phyloP scores from a whole-genome alignment of 2,329 filamentous ascomycete species.

The Calonectria crousiana region DNA sequence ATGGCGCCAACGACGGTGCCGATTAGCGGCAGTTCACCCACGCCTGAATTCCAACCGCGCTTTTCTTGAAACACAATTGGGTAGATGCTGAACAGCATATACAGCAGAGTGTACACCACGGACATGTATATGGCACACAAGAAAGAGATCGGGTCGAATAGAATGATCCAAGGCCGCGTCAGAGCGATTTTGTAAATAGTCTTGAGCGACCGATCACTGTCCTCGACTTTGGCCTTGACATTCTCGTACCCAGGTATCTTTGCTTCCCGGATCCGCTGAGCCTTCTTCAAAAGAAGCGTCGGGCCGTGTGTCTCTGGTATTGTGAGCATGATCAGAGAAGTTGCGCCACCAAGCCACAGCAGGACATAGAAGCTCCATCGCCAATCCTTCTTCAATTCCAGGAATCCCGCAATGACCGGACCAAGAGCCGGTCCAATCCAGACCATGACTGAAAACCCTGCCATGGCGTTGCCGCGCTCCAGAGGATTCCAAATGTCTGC shows the following conservation, averaged over 20 bases:
- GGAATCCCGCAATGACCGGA: constrained; percentile 67
- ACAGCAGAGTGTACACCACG: constrained; percentile 64
- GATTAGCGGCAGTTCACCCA: constrained; percentile 64
- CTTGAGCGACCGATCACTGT: constrained; percentile 54
- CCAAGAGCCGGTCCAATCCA: constrained; percentile 67
- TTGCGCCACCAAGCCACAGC: constrained; percentile 56
- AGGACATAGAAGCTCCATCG: constrained; percentile 65
- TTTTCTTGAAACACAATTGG: constrained; percentile 65
- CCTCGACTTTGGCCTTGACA: constrained; percentile 63
- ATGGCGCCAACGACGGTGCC: constrained; percentile 62
- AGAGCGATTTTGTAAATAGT: constrained; percentile 64
- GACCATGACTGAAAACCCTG: constrained; percentile 64
- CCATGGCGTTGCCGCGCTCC: constrained; percentile 66
- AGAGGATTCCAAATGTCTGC: constrained; percentile 66
- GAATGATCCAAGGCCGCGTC: constrained; percentile 65
- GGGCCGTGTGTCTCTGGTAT: constrained; percentile 69
- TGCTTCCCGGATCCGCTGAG: constrained; percentile 60
- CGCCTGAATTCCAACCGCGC: constrained; percentile 66
- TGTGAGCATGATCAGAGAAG: constrained; percentile 62
- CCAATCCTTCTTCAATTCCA: constrained; percentile 67
- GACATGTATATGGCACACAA: constrained; percentile 65
- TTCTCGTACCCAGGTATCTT: constrained; percentile 65
- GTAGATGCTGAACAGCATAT: constrained; percentile 71
- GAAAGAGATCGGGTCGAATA: constrained; percentile 66
- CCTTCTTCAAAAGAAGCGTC: constrained; percentile 65